phyloP scores from a whole-genome alignment of 2,329 filamentous ascomycete genomes.

The Neocucurbitaria cava region DNA sequence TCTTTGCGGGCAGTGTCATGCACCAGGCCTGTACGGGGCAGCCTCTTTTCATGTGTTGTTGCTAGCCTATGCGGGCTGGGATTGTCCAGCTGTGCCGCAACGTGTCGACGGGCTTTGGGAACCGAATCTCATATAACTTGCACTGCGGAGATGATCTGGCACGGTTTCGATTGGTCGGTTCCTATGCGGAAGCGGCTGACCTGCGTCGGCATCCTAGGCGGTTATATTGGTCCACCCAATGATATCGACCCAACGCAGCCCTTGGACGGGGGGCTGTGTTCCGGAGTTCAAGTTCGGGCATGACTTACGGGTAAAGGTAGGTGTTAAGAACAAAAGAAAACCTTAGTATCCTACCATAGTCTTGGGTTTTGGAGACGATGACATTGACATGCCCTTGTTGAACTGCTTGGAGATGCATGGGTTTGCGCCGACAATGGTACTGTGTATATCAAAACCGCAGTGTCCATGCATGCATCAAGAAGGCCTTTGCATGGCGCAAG shows the following conservation, averaged over 20 bases:
- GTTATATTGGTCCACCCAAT: neutral
- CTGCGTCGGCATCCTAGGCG: neutral
- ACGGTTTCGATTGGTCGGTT: neutral
- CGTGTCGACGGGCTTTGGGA: neutral
- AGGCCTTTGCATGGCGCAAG: no score
- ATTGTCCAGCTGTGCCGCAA: neutral
- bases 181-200: neutral
- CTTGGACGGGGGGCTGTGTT: neutral
- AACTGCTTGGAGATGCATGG: neutral
- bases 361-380: neutral
- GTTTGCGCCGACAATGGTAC: neutral
- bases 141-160: neutral
- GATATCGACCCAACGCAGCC: neutral
- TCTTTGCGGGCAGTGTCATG: neutral
- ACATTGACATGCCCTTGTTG: neutral
- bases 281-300: neutral
- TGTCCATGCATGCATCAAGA: no score
- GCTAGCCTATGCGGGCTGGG: neutral
- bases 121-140: neutral
- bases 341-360: neutral
- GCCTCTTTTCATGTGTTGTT: neutral
- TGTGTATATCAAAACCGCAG: no score
- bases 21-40: neutral
- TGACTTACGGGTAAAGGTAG: neutral
- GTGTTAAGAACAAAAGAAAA: neutral